A percentile compares a stretch with the other conserved stretches of the same genome.
phyloP scores from a whole-genome alignment of 306 rosid species.

The Trifolium repens region DNA sequence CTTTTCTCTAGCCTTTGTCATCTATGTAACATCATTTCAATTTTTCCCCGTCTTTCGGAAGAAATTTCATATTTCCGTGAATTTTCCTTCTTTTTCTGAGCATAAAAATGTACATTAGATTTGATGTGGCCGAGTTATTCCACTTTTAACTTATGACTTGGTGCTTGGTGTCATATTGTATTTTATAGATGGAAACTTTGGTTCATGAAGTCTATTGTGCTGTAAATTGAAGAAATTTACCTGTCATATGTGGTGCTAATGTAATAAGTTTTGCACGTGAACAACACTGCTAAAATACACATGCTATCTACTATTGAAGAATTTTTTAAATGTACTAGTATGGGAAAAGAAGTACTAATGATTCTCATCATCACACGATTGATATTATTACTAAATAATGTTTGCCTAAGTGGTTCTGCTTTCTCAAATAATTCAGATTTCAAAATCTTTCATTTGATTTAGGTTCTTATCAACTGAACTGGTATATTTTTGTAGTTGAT shows the following conservation, averaged over 20 bases:
- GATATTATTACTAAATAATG: constrained; percentile 9
- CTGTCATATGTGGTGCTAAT: constrained; percentile 9
- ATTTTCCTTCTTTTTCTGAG: constrained; percentile 2
- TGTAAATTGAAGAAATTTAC: neutral
- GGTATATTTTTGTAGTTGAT: constrained; percentile 21
- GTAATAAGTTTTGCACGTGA: constrained; percentile 17
- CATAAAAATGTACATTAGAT: constrained; percentile 7
- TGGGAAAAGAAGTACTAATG: constrained; percentile 34
- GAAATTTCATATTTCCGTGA: constrained; percentile 16
- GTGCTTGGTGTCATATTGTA: constrained; percentile 16
- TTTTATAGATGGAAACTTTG: constrained; percentile 21
- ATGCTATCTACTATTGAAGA: constrained; percentile 29
- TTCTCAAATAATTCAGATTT: constrained; percentile 13
- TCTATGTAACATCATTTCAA: constrained; percentile 32
- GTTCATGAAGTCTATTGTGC: neutral
- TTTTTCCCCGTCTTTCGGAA: neutral
- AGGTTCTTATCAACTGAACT: constrained; percentile 26
- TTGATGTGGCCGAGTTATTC: constrained; percentile 5
- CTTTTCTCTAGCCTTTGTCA: constrained; percentile 50
- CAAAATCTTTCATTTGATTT: constrained; percentile 23
- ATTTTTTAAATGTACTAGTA: constrained; percentile 10
- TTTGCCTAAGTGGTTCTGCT: constrained; percentile 24
- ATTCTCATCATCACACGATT: constrained; percentile 19
- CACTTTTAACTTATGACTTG: constrained; percentile 18
- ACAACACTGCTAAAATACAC: neutral